phyloP scores from a whole-genome alignment of 768 basidiomycete species.

The Brasilioporus rufonigricans region DNA sequence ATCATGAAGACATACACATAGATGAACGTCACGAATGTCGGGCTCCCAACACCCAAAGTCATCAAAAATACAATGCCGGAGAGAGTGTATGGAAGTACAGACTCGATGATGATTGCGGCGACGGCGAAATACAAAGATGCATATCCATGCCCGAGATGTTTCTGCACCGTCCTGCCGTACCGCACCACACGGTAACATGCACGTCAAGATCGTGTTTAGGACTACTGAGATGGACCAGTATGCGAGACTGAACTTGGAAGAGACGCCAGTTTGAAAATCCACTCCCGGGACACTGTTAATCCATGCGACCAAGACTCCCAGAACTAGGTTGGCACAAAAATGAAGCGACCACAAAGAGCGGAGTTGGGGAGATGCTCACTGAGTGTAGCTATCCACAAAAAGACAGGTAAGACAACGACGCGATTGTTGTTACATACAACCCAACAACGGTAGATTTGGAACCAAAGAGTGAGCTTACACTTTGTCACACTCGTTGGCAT shows the following conservation, averaged over 20 bases:
- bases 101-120: not conserved
- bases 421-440: not conserved
- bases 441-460: conserved; percentile 28
- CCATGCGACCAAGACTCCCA: not conserved
- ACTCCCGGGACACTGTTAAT: not conserved
- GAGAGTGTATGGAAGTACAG: not conserved
- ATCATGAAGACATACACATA: not conserved
- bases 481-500: not conserved
- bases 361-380: not conserved
- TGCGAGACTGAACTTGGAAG: not conserved
- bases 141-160: not conserved
- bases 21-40: not conserved
- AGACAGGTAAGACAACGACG: not conserved
- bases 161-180: not conserved
- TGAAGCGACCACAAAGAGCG: not conserved
- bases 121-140: not conserved
- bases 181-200: not conserved
- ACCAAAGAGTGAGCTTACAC: not conserved
- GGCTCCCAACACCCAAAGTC: not conserved
- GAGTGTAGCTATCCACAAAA: not conserved
- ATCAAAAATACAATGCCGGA: not conserved
- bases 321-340: not conserved
- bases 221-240: not conserved
- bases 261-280: not conserved
- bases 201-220: not conserved